Percentiles rank a stretch among this genome's conserved stretches.
phyloP scores from a whole-genome alignment of 169 alveolate genomes.

The Theileria luwenshuni region DNA sequence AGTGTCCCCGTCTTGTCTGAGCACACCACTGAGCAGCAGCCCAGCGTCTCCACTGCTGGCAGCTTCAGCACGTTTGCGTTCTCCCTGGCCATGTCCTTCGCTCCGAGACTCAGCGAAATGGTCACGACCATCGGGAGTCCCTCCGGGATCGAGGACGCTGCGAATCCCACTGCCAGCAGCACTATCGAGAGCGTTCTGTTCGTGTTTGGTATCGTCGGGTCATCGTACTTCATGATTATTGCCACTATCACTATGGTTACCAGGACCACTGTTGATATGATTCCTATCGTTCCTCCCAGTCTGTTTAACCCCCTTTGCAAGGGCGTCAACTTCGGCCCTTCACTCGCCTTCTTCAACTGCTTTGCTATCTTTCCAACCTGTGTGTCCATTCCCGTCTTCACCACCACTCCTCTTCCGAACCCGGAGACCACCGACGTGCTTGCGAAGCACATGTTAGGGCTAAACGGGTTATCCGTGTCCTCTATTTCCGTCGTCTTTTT shows the following conservation, averaged over 20 bases:
- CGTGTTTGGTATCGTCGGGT: conserved; percentile 86
- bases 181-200: conserved; percentile 83
- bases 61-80: conserved; percentile 91
- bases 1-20: conserved; percentile 98
- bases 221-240: conserved; percentile 76
- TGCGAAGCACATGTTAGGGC: conserved; percentile 90
- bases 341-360: conserved; percentile 83
- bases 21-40: conserved; percentile 96
- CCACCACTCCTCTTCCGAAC: conserved; percentile 89
- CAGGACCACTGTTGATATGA: conserved; percentile 72
- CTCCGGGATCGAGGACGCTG: conserved; percentile 94
- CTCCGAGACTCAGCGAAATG: conserved; percentile 92
- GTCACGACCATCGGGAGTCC: conserved; percentile 99
- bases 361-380: conserved; percentile 96
- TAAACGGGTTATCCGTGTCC: conserved; percentile 80
- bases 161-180: conserved; percentile 93
- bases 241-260: conserved; percentile 81
- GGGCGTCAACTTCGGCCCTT: conserved; percentile 77
- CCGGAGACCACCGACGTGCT: conserved; percentile 92
- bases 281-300: conserved; percentile 86
- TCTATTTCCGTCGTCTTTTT: conserved; percentile 75
- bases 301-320: conserved; percentile 82
- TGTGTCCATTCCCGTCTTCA: conserved; percentile 89
- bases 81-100: conserved; percentile 92
- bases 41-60: conserved; percentile 97